phyloP scores from a whole-genome alignment of 441 rosid genomes.

The Pelargonium cotyledonis region DNA sequence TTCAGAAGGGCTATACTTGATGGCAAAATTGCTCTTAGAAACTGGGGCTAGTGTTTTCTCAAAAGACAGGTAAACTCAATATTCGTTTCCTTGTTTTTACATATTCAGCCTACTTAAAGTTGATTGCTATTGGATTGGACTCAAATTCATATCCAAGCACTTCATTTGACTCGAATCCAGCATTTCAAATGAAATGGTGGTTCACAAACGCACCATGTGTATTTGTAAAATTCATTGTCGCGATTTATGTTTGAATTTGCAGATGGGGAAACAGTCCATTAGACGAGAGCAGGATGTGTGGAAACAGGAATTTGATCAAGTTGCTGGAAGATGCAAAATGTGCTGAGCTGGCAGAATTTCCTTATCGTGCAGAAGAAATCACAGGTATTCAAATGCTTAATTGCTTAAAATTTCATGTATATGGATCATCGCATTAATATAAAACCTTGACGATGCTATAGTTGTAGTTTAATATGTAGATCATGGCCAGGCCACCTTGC shows the following conservation, averaged over 20 bases:
- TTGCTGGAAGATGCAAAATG: slow-evolving; percentile 63
- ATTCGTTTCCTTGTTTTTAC: not conserved
- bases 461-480: no score
- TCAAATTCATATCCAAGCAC: no score
- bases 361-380: slow-evolving; percentile 27
- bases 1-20: slow-evolving; percentile 68
- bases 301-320: slow-evolving; percentile 75
- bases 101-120: not conserved
- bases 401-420: not conserved
- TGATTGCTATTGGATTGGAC: no score
- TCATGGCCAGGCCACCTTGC: no score
- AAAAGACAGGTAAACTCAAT: slow-evolving; percentile 61
- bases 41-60: slow-evolving; percentile 72
- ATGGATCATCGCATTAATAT: no score
- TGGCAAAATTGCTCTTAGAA: slow-evolving; percentile 69
- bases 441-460: no score
- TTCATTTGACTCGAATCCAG: no score
- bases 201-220: no score
- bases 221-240: no score
- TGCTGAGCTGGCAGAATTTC: slow-evolving; percentile 36
- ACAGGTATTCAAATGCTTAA: slow-evolving; percentile 39
- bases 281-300: slow-evolving; percentile 59
- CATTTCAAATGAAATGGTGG: no score
- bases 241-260: slow-evolving; percentile 8
- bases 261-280: slow-evolving; percentile 90